These are phyloP conservation scores for Musa troglodytarum DNA, from an alignment of 176 grass and related monocot genomes.

Conservation along the genomic window DNA sequence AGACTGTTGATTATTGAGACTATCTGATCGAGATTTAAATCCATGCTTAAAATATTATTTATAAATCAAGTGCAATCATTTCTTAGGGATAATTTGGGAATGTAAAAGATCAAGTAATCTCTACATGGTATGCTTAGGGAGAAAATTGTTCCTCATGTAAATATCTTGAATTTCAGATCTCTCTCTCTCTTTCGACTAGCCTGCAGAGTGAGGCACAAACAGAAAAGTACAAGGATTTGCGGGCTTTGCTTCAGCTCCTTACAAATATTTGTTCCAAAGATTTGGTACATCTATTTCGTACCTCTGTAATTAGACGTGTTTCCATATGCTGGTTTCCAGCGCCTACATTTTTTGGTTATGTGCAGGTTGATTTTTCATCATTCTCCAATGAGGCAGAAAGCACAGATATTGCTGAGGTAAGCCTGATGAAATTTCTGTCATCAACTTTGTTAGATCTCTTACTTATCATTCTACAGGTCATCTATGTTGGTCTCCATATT, in stretches of 20 bases:
- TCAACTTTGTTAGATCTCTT: constrained; percentile 2
- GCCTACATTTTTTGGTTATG: constrained; percentile 10
- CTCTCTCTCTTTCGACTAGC: constrained; percentile 70
- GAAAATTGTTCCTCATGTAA: constrained; percentile 2
- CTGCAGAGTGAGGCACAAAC: constrained; percentile 76
- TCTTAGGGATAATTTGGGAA: not conserved
- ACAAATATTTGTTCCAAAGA: constrained; percentile 98
- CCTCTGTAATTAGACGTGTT: not conserved
- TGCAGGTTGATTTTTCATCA: constrained; percentile 90
- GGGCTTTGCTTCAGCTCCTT: constrained; percentile 92
- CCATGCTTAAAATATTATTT: no score
- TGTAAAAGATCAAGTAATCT: not conserved
- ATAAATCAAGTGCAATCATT: not conserved
- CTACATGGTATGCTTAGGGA: not conserved
- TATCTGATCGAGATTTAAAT: no score
- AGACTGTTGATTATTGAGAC: no score
- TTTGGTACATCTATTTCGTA: constrained; percentile 39
- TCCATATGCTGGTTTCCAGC: constrained; percentile 10
- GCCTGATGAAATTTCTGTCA: constrained; percentile 8
- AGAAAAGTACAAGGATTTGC: constrained; percentile 96
- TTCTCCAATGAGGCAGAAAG: constrained; percentile 37
- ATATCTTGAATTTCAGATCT: constrained; percentile 54
- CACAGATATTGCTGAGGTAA: constrained; percentile 93
- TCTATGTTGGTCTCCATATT: constrained; percentile 91
- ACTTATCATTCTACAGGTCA: constrained; percentile 48